A percentile compares a stretch with the other conserved stretches of the same genome.
Evolutionary conservation across 2,329 filamentous ascomycete species (phyloP).

Genomic region (Alternaria sp.): DNA sequence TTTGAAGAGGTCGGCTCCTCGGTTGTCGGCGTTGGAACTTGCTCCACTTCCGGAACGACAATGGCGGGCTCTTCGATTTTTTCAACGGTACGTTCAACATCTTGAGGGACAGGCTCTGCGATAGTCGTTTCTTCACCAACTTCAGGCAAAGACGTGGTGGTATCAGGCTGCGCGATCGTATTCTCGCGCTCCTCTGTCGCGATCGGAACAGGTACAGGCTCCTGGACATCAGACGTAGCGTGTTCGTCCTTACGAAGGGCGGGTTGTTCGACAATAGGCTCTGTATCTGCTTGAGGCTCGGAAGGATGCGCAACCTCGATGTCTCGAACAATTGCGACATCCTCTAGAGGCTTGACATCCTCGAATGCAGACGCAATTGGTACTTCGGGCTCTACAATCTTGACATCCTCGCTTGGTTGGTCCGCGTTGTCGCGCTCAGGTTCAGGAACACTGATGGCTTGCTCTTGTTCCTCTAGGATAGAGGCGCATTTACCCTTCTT

Average conservation of each 20-base stretch:
- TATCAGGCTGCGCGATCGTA: background rate
- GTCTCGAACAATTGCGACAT: background rate
- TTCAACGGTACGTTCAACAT: background rate
- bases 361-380: background rate
- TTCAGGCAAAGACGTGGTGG: background rate
- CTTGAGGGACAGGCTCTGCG: background rate
- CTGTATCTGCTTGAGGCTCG: background rate
- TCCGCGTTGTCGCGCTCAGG: background rate
- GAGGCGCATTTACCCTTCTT: slow-evolving; percentile 32
- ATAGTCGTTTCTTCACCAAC: background rate
- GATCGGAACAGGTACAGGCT: background rate
- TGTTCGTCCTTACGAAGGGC: background rate
- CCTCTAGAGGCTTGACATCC: background rate
- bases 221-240: background rate
- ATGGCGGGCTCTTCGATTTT: background rate
- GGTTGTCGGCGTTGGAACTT: background rate
- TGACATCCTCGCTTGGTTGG: background rate
- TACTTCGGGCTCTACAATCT: background rate
- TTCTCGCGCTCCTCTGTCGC: background rate
- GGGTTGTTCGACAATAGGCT: background rate
- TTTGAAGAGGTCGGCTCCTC: slow-evolving; percentile 11
- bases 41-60: background rate
- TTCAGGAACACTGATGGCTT: slow-evolving; percentile 6
- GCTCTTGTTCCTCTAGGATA: slow-evolving; percentile 16
- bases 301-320: background rate